A percentile compares a stretch with the other conserved stretches of the same genome.
These are phyloP conservation scores for Fusarium illudens DNA, from an alignment of 2,329 filamentous ascomycete species.

Conservation along the genomic window DNA sequence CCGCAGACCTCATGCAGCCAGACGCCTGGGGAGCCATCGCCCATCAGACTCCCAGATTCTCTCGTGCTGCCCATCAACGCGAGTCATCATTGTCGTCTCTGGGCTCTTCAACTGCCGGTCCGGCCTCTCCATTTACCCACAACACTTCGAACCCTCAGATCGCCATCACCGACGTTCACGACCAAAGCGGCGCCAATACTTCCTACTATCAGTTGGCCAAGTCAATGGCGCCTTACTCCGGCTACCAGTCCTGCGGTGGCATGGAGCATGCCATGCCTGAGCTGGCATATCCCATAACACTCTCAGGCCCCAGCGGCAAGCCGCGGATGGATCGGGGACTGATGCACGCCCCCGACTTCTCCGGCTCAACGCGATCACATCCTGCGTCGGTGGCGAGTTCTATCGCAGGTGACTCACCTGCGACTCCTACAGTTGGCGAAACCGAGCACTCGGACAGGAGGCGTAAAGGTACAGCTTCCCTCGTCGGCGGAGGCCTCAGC, in stretches of 20 bases:
- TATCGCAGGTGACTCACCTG: constrained; percentile 66
- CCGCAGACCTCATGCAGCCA: constrained; percentile 51
- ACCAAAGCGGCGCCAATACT: constrained; percentile 48
- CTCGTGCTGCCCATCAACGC: constrained; percentile 61
- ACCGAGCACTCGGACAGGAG: constrained; percentile 58
- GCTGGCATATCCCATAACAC: constrained; percentile 52
- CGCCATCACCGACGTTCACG: constrained; percentile 59
- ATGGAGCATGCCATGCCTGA: constrained; percentile 51
- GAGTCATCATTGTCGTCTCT: constrained; percentile 69
- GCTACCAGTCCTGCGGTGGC: constrained; percentile 48
- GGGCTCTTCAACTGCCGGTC: constrained; percentile 65
- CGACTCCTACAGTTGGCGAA: constrained; percentile 62
- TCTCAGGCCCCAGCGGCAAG: constrained; percentile 49
- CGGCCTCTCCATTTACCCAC: constrained; percentile 65
- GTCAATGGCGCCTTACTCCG: constrained; percentile 53
- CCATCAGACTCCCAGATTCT: constrained; percentile 51
- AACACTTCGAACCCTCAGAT: constrained; percentile 67
- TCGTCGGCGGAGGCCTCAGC: neutral
- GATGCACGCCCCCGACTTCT: constrained; percentile 57
- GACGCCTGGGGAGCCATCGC: constrained; percentile 52
- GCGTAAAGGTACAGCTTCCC: constrained; percentile 61
- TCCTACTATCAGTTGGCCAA: constrained; percentile 60
- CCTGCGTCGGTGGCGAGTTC: constrained; percentile 67
- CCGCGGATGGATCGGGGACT: constrained; percentile 53
- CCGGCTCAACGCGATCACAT: constrained; percentile 55